These are phyloP conservation scores for Primulina tabacum DNA, from an alignment of 257 asterid species.

Conservation along the genomic window DNA sequence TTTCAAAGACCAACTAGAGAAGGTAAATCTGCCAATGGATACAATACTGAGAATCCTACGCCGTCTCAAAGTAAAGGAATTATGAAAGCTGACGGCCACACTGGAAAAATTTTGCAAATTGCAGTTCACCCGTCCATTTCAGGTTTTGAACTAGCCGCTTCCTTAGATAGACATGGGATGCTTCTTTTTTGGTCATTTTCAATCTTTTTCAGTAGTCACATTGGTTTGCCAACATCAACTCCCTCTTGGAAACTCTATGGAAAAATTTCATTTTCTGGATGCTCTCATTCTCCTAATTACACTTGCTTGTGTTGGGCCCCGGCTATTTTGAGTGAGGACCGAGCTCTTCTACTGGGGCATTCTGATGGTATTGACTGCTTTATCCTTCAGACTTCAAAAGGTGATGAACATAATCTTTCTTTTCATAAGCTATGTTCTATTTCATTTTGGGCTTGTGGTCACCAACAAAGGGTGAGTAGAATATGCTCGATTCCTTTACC, in stretches of 20 bases:
- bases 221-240: conserved; percentile 59
- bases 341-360: conserved; percentile 71
- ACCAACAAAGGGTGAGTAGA: conserved; percentile 47
- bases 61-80: conserved; percentile 47
- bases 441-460: conserved; percentile 46
- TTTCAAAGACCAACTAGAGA: conserved; percentile 42
- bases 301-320: conserved; percentile 90
- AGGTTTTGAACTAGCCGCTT: conserved; percentile 72
- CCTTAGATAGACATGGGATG: conserved; percentile 69
- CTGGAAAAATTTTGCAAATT: conserved; percentile 64
- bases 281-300: conserved; percentile 45
- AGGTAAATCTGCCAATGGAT: conserved; percentile 39
- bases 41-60: conserved; percentile 33
- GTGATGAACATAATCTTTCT: conserved; percentile 35
- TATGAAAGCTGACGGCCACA: conserved; percentile 60
- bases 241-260: conserved; percentile 66
- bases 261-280: conserved; percentile 31
- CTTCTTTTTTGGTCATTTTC: conserved; percentile 78
- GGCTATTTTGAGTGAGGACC: conserved; percentile 45
- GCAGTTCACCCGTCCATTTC: conserved; percentile 69
- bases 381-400: conserved; percentile 40
- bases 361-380: conserved; percentile 72
- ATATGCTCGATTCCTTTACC: conserved; percentile 65
- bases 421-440: conserved; percentile 53
- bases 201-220: conserved; percentile 47